Conservation (phyloP, 2,329 filamentous ascomycete genomes). For the Calonectria naviculata region DNA sequence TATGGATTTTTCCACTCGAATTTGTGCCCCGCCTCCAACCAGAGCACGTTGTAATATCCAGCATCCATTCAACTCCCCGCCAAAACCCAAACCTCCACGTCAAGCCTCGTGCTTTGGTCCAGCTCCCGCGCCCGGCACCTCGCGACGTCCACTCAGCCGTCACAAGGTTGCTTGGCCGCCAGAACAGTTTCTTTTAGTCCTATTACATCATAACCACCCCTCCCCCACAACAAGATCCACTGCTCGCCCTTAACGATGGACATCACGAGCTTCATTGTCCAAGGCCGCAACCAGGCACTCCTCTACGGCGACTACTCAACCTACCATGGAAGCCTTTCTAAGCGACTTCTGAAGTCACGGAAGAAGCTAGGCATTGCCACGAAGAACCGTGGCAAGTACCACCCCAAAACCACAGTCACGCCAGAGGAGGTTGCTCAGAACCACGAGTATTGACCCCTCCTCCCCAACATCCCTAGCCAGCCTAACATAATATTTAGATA, state of each 20-base stretch:
- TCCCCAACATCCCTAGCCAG: not conserved
- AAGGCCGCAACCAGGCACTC: constrained; percentile 83
- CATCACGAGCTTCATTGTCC: constrained; percentile 86
- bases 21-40: constrained; percentile 39
- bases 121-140: constrained; percentile 7
- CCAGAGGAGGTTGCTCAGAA: constrained; percentile 80
- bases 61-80: constrained; percentile 34
- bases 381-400: constrained; percentile 88
- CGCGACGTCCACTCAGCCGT: not conserved
- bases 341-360: constrained; percentile 83
- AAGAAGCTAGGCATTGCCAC: constrained; percentile 88
- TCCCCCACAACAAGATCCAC: not conserved
- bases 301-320: constrained; percentile 89
- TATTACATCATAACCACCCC: not conserved
- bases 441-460: constrained; percentile 69
- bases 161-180: constrained; percentile 3
- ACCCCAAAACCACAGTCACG: constrained; percentile 75
- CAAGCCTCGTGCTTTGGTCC: constrained; percentile 26
- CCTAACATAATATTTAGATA: constrained; percentile 63
- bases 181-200: not conserved
- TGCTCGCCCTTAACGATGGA: constrained; percentile 71
- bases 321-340: constrained; percentile 83
- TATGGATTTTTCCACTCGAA: constrained; percentile 12
- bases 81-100: constrained; percentile 42
- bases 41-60: constrained; percentile 10